Evolutionary conservation across 768 basidiomycete genomes (phyloP).

Genomic region (Phanerochaete sordida): DNA sequence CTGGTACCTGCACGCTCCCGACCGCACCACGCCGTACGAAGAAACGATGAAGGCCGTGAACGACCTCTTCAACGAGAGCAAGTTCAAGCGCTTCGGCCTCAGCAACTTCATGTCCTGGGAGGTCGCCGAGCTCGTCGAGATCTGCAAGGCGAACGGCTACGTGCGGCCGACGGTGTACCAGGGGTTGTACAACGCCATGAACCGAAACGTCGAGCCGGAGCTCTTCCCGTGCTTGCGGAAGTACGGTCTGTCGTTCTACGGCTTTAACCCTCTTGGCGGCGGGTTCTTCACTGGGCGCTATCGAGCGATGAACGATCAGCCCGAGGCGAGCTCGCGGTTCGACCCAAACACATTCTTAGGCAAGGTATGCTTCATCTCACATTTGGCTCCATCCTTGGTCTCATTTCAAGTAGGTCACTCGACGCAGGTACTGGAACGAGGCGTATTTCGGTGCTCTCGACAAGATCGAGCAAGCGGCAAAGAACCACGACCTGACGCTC

Average conservation of each 20-base stretch:
- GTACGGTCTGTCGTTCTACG: slow-evolving; percentile 38
- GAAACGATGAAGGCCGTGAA: slow-evolving; percentile 44
- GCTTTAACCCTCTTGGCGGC: slow-evolving; percentile 36
- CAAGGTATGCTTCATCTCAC: slow-evolving; percentile 36
- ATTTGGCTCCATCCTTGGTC: not conserved
- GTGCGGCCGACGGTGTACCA: slow-evolving; percentile 47
- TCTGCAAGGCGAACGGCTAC: slow-evolving; percentile 40
- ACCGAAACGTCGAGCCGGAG: slow-evolving; percentile 36
- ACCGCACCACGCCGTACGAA: slow-evolving; percentile 40
- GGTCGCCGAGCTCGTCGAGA: slow-evolving; percentile 47
- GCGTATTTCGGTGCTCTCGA: slow-evolving; percentile 29
- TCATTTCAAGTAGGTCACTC: not conserved
- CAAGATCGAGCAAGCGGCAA: slow-evolving; percentile 28
- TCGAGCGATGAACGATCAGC: slow-evolving; percentile 30
- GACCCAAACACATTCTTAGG: slow-evolving; percentile 45
- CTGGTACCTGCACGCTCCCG: slow-evolving; percentile 46
- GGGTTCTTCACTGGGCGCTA: slow-evolving; percentile 40
- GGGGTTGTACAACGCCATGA: slow-evolving; percentile 42
- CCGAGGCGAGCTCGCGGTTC: slow-evolving; percentile 53
- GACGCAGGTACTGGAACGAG: slow-evolving; percentile 27
- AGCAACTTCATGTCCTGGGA: slow-evolving; percentile 39
- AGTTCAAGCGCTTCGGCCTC: slow-evolving; percentile 45
- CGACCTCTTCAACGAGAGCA: slow-evolving; percentile 47
- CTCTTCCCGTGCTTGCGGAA: slow-evolving; percentile 41
- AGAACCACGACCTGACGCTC: slow-evolving; percentile 30